Conservation (phyloP, 176 grass and related monocot genomes). For the Pharus latifolius region DNA sequence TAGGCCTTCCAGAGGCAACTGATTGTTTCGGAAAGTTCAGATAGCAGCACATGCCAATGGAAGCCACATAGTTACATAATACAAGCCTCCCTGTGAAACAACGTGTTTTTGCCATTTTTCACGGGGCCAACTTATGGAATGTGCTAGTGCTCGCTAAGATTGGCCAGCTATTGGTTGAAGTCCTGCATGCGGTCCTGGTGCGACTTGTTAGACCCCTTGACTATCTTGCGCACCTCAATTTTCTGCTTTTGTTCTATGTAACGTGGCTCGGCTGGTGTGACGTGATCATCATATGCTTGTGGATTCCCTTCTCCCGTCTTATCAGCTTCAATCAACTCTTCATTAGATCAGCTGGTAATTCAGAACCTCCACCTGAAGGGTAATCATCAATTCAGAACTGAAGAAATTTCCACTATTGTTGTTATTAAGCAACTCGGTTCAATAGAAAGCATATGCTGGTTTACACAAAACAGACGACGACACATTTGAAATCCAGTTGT, state of each 20-base stretch:
- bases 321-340: constrained; percentile 10
- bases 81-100: too few relatives aligned
- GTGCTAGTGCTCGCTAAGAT: constrained; percentile 51
- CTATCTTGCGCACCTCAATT: constrained; percentile 18
- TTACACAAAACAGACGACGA: too few relatives aligned
- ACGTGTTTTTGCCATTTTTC: background rate
- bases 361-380: constrained; percentile 12
- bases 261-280: constrained; percentile 37
- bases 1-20: background rate
- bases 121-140: constrained; percentile 49
- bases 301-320: constrained; percentile 12
- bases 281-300: background rate
- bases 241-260: too few relatives aligned
- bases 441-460: background rate
- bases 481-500: too few relatives aligned
- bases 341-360: background rate
- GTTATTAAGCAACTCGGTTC: too few relatives aligned
- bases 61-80: too few relatives aligned
- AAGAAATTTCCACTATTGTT: too few relatives aligned
- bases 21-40: background rate
- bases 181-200: constrained; percentile 28
- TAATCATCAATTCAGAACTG: background rate
- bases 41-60: background rate
- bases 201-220: constrained; percentile 34
- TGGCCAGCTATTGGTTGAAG: constrained; percentile 40